Percentiles rank a stretch among this genome's conserved stretches.
phyloP scores from a whole-genome alignment of 495 filamentous ascomycete genomes.

The Aspergillus panamensis region DNA sequence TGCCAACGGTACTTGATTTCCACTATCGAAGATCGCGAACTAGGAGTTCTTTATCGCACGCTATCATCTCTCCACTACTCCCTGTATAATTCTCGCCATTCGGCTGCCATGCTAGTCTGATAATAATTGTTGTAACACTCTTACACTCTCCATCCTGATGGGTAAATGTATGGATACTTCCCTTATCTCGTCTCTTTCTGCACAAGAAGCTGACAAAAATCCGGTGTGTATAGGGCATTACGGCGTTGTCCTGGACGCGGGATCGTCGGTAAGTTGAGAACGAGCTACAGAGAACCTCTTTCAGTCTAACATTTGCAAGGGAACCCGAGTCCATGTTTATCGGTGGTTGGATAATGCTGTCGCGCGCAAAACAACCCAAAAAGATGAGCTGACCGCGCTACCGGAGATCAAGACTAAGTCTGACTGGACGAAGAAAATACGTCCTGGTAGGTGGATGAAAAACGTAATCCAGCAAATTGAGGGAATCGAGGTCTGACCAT shows the following conservation, averaged over 20 bases:
- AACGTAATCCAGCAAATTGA: background rate
- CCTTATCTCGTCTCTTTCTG: background rate
- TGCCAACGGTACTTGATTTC: background rate
- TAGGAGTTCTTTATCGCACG: background rate
- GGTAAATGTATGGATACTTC: slow-evolving; percentile 42
- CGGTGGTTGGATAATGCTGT: slow-evolving; percentile 75
- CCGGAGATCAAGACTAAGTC: slow-evolving; percentile 79
- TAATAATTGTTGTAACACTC: slow-evolving; percentile 14
- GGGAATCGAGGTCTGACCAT: background rate
- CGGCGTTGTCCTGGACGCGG: slow-evolving; percentile 66
- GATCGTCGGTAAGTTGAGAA: slow-evolving; percentile 55
- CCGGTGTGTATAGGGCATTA: slow-evolving; percentile 47
- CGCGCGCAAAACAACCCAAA: slow-evolving; percentile 59
- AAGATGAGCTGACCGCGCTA: slow-evolving; percentile 61
- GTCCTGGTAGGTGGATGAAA: slow-evolving; percentile 56
- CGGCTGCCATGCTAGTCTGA: slow-evolving; percentile 32
- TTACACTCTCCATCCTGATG: slow-evolving; percentile 34
- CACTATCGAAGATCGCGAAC: background rate
- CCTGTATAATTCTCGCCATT: background rate
- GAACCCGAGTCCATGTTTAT: slow-evolving; percentile 92
- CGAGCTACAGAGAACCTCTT: too few relatives aligned
- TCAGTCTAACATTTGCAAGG: slow-evolving; percentile 40
- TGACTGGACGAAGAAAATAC: slow-evolving; percentile 89
- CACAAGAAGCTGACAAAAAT: slow-evolving; percentile 2
- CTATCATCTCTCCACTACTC: background rate